Conservation (phyloP, 805 yeast species). For the Clavispora vitiphila region DNA sequence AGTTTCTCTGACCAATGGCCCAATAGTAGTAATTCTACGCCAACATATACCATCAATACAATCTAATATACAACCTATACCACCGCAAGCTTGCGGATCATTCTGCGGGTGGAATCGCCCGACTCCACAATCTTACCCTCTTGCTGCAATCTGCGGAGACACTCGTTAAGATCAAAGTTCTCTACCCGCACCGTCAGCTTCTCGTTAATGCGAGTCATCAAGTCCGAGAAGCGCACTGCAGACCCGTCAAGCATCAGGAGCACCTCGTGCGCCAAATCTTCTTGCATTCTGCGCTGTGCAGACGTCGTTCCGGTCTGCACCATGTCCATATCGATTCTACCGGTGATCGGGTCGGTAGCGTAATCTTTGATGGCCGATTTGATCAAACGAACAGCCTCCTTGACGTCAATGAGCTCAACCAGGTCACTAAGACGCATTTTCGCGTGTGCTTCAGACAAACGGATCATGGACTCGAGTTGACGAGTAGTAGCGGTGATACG, state of each 20-base stretch:
- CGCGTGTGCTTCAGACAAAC: conserved; percentile 95
- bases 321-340: conserved; percentile 94
- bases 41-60: background rate
- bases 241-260: conserved; percentile 48
- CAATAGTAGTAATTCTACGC: no score
- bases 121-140: conserved; percentile 65
- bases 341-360: conserved; percentile 96
- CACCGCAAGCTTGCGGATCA: conserved; percentile 35
- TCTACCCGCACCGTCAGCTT: conserved; percentile 62
- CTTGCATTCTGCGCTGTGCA: conserved; percentile 73
- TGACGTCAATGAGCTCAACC: conserved; percentile 79
- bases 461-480: conserved; percentile 92
- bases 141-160: conserved; percentile 58
- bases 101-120: conserved; percentile 70
- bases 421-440: conserved; percentile 76
- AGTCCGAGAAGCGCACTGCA: conserved; percentile 52
- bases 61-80: conserved; percentile 2
- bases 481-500: conserved; percentile 97
- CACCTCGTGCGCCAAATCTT: conserved; percentile 64
- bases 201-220: conserved; percentile 61
- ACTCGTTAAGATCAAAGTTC: conserved; percentile 64
- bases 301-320: conserved; percentile 94
- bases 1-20: conserved; percentile 1
- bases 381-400: conserved; percentile 89
- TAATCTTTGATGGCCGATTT: conserved; percentile 94